phyloP scores from a whole-genome alignment of 108 stramenopile genomes.

The Schizochytrium sp. region DNA sequence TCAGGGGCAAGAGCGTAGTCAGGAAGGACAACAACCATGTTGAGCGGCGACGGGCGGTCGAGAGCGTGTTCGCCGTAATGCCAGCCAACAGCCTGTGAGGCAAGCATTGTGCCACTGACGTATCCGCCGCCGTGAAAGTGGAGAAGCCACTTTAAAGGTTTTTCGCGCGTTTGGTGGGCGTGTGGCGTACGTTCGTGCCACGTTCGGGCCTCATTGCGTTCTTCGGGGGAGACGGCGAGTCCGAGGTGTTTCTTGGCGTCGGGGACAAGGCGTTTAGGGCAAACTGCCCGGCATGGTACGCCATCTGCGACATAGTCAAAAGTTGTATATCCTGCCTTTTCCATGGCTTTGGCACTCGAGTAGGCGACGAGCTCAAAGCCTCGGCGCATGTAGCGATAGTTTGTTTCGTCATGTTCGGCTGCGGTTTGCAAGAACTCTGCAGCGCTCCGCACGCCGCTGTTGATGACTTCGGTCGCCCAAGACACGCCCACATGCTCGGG shows the following conservation, averaged over 20 bases:
- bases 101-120: background rate
- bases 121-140: slow-evolving; percentile 11
- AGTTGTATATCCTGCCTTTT: background rate
- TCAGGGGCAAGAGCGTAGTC: slow-evolving; percentile 5
- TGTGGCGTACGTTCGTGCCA: background rate
- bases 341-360: background rate
- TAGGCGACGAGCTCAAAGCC: background rate
- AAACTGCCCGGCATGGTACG: background rate
- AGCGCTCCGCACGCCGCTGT: background rate
- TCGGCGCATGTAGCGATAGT: background rate
- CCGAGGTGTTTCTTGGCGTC: background rate
- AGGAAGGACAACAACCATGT: background rate
- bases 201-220: background rate
- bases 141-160: background rate
- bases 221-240: background rate
- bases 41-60: background rate
- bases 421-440: background rate
- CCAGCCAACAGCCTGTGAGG: background rate
- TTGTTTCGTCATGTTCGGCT: background rate
- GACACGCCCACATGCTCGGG: background rate
- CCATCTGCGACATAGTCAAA: background rate
- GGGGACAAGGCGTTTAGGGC: background rate
- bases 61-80: background rate
- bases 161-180: too few relatives aligned
- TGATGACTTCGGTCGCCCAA: background rate